Evolutionary conservation across 495 filamentous ascomycete species (phyloP), one percentile per base, ranked within the genome.

Genomic region (Neurospora sp.): DNA sequence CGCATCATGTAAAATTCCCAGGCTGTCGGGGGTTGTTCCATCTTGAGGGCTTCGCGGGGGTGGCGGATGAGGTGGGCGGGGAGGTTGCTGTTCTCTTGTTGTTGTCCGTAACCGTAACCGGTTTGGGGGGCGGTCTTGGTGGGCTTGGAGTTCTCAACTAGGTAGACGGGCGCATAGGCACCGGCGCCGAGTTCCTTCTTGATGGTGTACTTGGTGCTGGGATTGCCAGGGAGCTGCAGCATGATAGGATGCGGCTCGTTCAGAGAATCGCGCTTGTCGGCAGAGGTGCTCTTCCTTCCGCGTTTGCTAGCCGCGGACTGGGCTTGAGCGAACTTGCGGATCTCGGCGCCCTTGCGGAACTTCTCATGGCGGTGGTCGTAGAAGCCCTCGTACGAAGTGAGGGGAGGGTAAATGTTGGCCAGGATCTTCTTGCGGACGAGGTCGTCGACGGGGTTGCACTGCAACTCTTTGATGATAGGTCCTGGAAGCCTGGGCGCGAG

Each of bases 1-100:
- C 91, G 90, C 83, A 98, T 95, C 82, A 99, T 96, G 81, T 97
- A 92, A 80, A 98, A 99, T 78, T 99, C 96, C 96, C 96, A 99
- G 1, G 92, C 83, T 16, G 89, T 90, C 0, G 94, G 93, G 4
- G 94, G 94, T 40, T 83, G 76, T 80, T 99, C 96, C 87, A 97
- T 91, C 80, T 99, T 99, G 74, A 99, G 84, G 1, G 96, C 96
- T 80, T 97, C 93, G 22, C 94, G 87, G 8, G 80, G 73, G 69
- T 85, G 81, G 14, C 91, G 87, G 18, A 75, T 78, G 39, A 77
- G 76, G 8, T 82, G 81, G 2, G 83, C 81, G 68, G 77, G 81
- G 12, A 83, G 78, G 38, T 76, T 79, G 12, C 77, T 77, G 69
- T 88, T 87, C n/a, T 87, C 86, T 2, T 44, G 4, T 31, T 39